These are phyloP conservation scores for Halophytophthora polymorphica DNA, from an alignment of 352 stramenopile species.

Conservation along the genomic window DNA sequence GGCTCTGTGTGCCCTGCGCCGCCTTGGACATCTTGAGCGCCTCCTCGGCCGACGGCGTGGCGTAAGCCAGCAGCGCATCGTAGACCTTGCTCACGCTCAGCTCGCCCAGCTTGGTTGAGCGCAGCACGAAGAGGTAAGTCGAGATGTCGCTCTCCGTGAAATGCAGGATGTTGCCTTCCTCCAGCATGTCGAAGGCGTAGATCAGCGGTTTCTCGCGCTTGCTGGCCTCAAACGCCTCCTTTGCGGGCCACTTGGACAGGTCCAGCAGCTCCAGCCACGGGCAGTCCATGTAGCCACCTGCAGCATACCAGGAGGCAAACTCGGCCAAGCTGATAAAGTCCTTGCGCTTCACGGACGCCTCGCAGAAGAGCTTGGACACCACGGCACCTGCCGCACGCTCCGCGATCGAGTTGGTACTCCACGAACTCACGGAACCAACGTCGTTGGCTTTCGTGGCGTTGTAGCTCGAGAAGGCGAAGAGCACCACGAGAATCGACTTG, in stretches of 20 bases:
- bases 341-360: conserved; percentile 53
- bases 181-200: conserved; percentile 83
- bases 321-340: conserved; percentile 91
- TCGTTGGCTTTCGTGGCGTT: conserved; percentile 62
- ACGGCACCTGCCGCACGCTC: conserved; percentile 86
- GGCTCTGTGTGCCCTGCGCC: conserved; percentile 36
- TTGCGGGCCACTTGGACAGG: conserved; percentile 93
- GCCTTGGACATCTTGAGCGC: conserved; percentile 59
- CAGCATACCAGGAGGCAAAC: conserved; percentile 96
- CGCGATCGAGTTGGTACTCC: conserved; percentile 79
- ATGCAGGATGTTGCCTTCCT: conserved; percentile 82
- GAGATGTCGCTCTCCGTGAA: conserved; percentile 85
- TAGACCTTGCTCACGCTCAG: conserved; percentile 78
- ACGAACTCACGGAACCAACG: conserved; percentile 48
- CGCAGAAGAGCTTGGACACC: conserved; percentile 87
- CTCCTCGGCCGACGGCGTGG: conserved; percentile 69
- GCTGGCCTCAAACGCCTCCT: conserved; percentile 84
- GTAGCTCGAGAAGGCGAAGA: conserved; percentile 85
- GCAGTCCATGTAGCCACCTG: conserved; percentile 92
- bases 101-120: conserved; percentile 72
- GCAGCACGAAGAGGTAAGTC: conserved; percentile 82
- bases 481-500: conserved; percentile 72
- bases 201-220: conserved; percentile 82
- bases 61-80: conserved; percentile 68
- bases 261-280: conserved; percentile 96